Evolutionary conservation across 1,284 basidiomycete species (phyloP), one percentile per base, ranked within the genome.

Genomic region (Cystobasidium pallidum): DNA sequence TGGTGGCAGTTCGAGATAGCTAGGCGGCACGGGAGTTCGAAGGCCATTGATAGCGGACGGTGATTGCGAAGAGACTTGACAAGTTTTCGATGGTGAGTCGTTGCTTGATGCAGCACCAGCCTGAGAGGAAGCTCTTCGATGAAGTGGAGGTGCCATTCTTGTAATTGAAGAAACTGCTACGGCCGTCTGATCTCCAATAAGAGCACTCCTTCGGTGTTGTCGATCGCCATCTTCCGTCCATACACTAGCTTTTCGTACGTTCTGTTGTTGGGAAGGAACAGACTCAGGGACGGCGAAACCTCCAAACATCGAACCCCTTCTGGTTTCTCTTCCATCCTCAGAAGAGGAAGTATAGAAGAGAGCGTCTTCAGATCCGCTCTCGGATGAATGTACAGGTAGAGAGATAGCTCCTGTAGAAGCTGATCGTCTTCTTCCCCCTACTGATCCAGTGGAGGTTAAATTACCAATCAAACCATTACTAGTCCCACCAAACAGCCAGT

Each of bases 281-380:
- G 36, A 13, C 7, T 39, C 36, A 39, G 13, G 7, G 13, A 13
- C 7, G 13, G 10, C 8, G n/a, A 34, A 34, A 8, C 36, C 13
- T 6, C 36, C 54, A 57, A 57, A 34, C 17, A 57, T 8, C 3
- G 30, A 36, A 13, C 19, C 54, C 36, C 54, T 57, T 36, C 30
- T 36, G 15, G 54, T 34, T 1, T 57, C 54, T n/a, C 54, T 24
- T 34, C 54, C 54, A 21, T 57, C 54, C 26, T 57, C 54, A 57
- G 54, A 57, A 13, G 54, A 57, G 26, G 54, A 57, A 34, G 54
- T 57, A 57, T 57, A 57, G 32, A 57, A 34, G 6, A 34, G 32
- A 36, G 54, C 54, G n/a, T 57, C 54, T 57, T 57, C 54, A 57
- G 54, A 57, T 34, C 49, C 49, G 17, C 49, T 51, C 15, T 57